phyloP scores from a whole-genome alignment of 2,329 filamentous ascomycete species.

The Plenodomus tracheiphilus region DNA sequence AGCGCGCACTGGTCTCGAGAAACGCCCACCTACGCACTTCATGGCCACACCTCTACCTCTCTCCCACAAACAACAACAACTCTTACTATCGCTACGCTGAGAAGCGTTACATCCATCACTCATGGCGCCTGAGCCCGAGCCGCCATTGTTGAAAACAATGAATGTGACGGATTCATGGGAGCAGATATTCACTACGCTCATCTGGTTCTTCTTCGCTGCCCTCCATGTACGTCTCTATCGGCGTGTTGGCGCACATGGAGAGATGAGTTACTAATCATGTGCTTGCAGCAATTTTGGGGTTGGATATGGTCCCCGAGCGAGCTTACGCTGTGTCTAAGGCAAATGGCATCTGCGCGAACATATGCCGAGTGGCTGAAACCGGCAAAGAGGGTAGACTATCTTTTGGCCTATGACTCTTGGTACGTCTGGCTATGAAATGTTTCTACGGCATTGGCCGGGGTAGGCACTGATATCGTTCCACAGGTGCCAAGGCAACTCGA shows the following conservation, averaged over 20 bases:
- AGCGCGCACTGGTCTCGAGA: constrained; percentile 10
- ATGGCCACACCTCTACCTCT: constrained; percentile 23
- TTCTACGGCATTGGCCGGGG: neutral
- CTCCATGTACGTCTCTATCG: neutral
- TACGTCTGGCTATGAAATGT: constrained; percentile 42
- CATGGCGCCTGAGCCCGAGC: too few species aligned
- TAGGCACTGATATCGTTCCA: constrained; percentile 6
- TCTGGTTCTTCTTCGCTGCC: neutral
- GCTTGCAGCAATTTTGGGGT: constrained; percentile 63
- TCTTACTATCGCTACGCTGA: neutral
- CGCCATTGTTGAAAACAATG: neutral
- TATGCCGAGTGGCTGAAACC: constrained; percentile 88
- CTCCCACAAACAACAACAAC: constrained; percentile 18
- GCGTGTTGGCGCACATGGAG: constrained; percentile 12
- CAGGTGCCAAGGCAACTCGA: constrained; percentile 81
- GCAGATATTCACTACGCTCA: neutral
- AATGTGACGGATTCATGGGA: neutral
- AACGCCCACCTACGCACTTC: constrained; percentile 12
- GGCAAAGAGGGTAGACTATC: constrained; percentile 80
- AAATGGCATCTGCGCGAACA: constrained; percentile 66
- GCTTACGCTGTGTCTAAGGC: constrained; percentile 66
- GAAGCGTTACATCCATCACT: neutral
- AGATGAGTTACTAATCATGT: constrained; percentile 29
- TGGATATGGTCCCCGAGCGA: constrained; percentile 70
- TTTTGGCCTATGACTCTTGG: constrained; percentile 82